Base-by-base conservation (phyloP, 2,329 filamentous ascomycete genomes). In the Penicillium sp. region DNA sequence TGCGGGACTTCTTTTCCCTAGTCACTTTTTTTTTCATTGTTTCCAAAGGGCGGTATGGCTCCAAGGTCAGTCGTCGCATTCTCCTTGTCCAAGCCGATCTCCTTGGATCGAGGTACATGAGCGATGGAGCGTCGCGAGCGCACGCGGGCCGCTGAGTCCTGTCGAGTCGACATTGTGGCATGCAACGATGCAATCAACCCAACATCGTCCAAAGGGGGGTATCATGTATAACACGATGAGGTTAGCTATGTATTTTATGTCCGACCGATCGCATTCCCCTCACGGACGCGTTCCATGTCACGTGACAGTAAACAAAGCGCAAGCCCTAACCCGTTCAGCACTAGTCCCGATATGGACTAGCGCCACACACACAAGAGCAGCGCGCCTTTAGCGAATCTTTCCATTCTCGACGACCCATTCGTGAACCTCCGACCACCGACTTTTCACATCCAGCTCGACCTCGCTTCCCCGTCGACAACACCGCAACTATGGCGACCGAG, bases 401-500 rank as follows among this genome's bases (percentile, higher is more conserved):
- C 65, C 69, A 70, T 68, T 66, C 67, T 70, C 70, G 70, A 72
- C 69, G 67, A 65, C 63, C 49, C 28, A 47, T 47, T 43, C 49
- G 43, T 66, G 65, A 64, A 62, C 62, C 61, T 62, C 57, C 49
- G 47, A 43, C 58, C 62, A 64, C 69, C 64, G 63, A 64, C 64
- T 64, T 63, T 64, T 61, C 58, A 61, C 41, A 63, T 58, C 57
- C 66, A 65, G 63, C 64, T 69, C 66, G 70, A 72, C 67, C 65
- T 61, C 65, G 65, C 64, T 68, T 66, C 71, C 70, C 64, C 66
- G 71, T 74, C 70, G 70, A 67, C 69, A 77, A 77, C 75, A 74
- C 74, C 79, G 81, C 80, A 83, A 85, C 77, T 79, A 96, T 95
- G 91, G 91, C 91, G 78, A 96, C 91, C 85, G 91, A 96, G 85